A percentile compares a stretch with the other conserved stretches of the same genome.
phyloP scores from a whole-genome alignment of 352 stramenopile species.

The Peronospora destructor region DNA sequence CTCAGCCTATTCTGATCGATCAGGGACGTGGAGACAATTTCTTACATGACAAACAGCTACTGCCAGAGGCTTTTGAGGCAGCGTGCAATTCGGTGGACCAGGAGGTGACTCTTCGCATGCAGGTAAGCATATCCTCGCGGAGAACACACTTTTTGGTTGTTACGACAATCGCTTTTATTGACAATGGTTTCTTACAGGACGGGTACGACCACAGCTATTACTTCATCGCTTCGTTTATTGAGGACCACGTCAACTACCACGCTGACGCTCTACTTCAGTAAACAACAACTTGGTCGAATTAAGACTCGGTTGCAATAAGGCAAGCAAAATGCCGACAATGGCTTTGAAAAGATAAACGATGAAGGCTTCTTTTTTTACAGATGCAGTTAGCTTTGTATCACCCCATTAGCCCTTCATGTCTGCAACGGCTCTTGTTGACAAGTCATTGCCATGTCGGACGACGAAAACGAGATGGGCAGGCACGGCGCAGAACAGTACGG shows the following conservation, averaged over 20 bases:
- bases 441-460: conserved; percentile 10
- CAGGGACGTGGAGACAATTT: conserved; percentile 88
- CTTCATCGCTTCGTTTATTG: conserved; percentile 95
- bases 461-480: conserved; percentile 17
- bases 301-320: background rate
- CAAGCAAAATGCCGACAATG: background rate
- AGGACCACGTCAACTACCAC: conserved; percentile 94
- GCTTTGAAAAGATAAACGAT: conserved; percentile 8
- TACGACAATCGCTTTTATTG: background rate
- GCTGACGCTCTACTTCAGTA: conserved; percentile 75
- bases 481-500: conserved; percentile 46
- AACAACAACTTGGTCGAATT: background rate
- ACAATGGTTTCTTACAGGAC: conserved; percentile 33
- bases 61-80: conserved; percentile 84
- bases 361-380: conserved; percentile 13
- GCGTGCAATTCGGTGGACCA: conserved; percentile 79
- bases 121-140: conserved; percentile 16
- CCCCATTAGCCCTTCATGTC: conserved; percentile 7
- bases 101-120: conserved; percentile 71
- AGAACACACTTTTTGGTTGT: background rate
- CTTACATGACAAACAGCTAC: conserved; percentile 84
- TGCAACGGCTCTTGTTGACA: conserved; percentile 21
- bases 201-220: conserved; percentile 98
- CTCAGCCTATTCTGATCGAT: conserved; percentile 84
- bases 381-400: conserved; percentile 12